Evolutionary conservation across 768 basidiomycete genomes (phyloP).

Genomic region (Suillus luteus): DNA sequence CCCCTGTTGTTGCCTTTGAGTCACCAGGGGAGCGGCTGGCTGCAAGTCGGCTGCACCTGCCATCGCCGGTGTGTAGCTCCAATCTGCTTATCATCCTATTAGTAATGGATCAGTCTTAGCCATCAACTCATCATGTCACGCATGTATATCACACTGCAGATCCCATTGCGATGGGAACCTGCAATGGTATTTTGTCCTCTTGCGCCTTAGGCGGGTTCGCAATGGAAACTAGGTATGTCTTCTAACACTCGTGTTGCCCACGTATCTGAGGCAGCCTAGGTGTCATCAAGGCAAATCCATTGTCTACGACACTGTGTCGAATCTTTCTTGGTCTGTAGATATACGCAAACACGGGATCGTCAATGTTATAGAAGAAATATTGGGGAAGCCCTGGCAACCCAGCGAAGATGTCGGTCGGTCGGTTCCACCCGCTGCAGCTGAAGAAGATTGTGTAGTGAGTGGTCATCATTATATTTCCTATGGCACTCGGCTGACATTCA

Average conservation of each 20-base stretch:
- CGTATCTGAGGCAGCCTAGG: constrained; percentile 32
- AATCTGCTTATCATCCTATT: constrained; percentile 4
- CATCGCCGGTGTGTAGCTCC: constrained; percentile 63
- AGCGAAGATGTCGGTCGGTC: constrained; percentile 61
- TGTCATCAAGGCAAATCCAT: constrained; percentile 89
- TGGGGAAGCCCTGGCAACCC: constrained; percentile 71
- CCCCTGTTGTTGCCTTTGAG: constrained; percentile 86
- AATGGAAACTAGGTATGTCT: constrained; percentile 67
- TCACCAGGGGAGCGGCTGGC: constrained; percentile 87
- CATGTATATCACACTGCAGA: constrained; percentile 96
- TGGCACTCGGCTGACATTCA: background rate
- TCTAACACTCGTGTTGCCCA: constrained; percentile 6
- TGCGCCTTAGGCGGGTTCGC: constrained; percentile 91
- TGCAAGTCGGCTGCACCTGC: constrained; percentile 78
- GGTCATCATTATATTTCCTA: background rate
- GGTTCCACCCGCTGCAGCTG: constrained; percentile 53
- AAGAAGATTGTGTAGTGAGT: constrained; percentile 75
- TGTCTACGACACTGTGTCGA: constrained; percentile 89
- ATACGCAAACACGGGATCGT: constrained; percentile 81
- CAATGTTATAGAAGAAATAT: constrained; percentile 71
- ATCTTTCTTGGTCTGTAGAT: constrained; percentile 83
- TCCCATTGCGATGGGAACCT: constrained; percentile 89
- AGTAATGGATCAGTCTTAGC: constrained; percentile 39
- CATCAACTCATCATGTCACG: constrained; percentile 76
- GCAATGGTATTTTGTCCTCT: constrained; percentile 76